These are phyloP conservation scores for Saitozyma podzolica DNA, from an alignment of 768 basidiomycete species.

Conservation along the genomic window DNA sequence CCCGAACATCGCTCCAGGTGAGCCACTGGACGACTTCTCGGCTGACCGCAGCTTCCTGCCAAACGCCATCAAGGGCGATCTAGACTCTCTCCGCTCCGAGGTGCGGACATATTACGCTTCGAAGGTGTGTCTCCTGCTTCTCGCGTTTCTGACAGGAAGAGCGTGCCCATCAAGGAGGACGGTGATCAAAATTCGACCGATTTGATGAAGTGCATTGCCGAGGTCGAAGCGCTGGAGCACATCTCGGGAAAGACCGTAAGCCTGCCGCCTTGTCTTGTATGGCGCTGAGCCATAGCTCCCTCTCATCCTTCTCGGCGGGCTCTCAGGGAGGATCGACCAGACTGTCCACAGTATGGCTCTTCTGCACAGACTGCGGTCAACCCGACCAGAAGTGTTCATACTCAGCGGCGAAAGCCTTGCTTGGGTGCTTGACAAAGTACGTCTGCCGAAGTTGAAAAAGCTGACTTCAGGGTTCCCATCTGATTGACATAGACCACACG, in stretches of 20 bases:
- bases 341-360: constrained; percentile 85
- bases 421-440: constrained; percentile 79
- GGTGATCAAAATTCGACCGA: constrained; percentile 82
- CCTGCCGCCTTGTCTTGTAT: constrained; percentile 2
- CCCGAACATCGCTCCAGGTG: constrained; percentile 37
- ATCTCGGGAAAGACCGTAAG: constrained; percentile 55
- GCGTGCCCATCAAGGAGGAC: constrained; percentile 68
- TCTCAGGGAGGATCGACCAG: constrained; percentile 90
- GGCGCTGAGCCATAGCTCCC: constrained; percentile 56
- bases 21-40: neutral
- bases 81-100: constrained; percentile 80
- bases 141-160: constrained; percentile 55
- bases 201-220: constrained; percentile 83
- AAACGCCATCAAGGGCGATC: constrained; percentile 86
- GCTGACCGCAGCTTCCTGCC: constrained; percentile 66
- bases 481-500: constrained; percentile 70
- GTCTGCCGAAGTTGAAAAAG: constrained; percentile 4
- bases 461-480: constrained; percentile 72
- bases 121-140: too few relatives aligned
- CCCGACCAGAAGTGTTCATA: constrained; percentile 64
- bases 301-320: constrained; percentile 77
- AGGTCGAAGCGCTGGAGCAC: constrained; percentile 64
- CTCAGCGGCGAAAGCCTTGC: constrained; percentile 88
- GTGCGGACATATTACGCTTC: constrained; percentile 68
- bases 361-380: constrained; percentile 73